These are phyloP conservation scores for Pythium scleroteichum DNA, from an alignment of 352 stramenopile species.

Conservation along the genomic window DNA sequence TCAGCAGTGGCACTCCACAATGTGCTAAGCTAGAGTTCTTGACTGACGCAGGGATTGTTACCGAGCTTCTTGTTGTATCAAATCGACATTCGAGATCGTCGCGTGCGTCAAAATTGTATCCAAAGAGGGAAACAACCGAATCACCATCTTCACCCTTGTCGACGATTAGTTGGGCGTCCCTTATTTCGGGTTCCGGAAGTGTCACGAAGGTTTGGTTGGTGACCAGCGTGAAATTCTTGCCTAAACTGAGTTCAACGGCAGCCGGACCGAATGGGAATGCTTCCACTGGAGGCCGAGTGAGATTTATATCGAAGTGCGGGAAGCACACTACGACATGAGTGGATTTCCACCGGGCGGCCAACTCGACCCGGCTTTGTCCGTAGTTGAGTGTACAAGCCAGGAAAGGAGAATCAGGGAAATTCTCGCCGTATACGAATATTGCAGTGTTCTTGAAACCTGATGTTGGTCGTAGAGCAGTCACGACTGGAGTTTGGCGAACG, in stretches of 20 bases:
- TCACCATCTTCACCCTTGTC: not conserved
- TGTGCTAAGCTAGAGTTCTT: slow-evolving; percentile 39
- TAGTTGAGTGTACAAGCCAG: slow-evolving; percentile 10
- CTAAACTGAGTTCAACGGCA: not conserved
- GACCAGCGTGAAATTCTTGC: not conserved
- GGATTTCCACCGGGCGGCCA: slow-evolving; percentile 22
- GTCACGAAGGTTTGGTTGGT: slow-evolving; percentile 11
- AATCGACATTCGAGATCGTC: slow-evolving; percentile 44
- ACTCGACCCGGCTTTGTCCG: not conserved
- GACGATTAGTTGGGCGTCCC: not conserved
- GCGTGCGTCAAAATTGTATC: slow-evolving; percentile 43
- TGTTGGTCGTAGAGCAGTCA: slow-evolving; percentile 7
- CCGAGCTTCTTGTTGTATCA: slow-evolving; percentile 21
- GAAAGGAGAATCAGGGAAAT: slow-evolving; percentile 8
- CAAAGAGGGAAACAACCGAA: slow-evolving; percentile 27
- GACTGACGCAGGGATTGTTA: slow-evolving; percentile 29
- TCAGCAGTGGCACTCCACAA: slow-evolving; percentile 26
- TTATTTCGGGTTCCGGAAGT: slow-evolving; percentile 17
- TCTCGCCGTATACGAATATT: slow-evolving; percentile 16
- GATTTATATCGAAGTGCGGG: not conserved
- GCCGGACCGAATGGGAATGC: not conserved
- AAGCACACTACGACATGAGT: slow-evolving; percentile 17
- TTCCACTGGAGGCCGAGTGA: not conserved
- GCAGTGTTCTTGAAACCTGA: slow-evolving; percentile 2
- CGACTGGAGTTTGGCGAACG: slow-evolving; percentile 6